A percentile compares a stretch with the other conserved stretches of the same genome.
Evolutionary conservation across 1,284 basidiomycete species (phyloP).

Genomic region (Ceratobasidium sp.): DNA sequence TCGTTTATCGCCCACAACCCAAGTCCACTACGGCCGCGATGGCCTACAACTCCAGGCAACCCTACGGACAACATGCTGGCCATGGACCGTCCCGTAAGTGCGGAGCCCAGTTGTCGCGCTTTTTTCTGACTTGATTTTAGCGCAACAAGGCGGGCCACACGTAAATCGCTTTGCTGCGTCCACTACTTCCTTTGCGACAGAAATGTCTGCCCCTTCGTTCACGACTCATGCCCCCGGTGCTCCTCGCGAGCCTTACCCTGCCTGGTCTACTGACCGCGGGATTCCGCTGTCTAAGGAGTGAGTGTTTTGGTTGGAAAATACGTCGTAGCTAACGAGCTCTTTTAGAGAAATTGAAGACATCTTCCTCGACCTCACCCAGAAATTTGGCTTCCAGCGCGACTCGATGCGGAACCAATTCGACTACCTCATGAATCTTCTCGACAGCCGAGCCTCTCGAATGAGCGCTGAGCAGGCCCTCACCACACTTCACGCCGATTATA

Average conservation of each 20-base stretch:
- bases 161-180: constrained; percentile 40
- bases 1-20: not conserved
- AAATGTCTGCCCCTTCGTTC: constrained; percentile 66
- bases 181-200: constrained; percentile 52
- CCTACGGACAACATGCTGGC: constrained; percentile 38
- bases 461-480: constrained; percentile 93
- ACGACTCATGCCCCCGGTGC: constrained; percentile 63
- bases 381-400: constrained; percentile 97
- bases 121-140: constrained; percentile 26
- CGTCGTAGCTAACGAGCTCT: not conserved
- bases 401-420: constrained; percentile 93
- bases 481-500: constrained; percentile 97
- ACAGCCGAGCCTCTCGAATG: constrained; percentile 96
- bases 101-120: not conserved
- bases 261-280: constrained; percentile 91
- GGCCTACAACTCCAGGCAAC: constrained; percentile 26
- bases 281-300: constrained; percentile 94
- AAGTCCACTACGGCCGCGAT: constrained; percentile 15
- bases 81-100: constrained; percentile 40
- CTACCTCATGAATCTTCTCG: constrained; percentile 96
- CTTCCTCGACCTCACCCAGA: constrained; percentile 96
- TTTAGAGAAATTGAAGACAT: constrained; percentile 92
- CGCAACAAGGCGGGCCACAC: constrained; percentile 17
- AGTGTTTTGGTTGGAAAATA: constrained; percentile 25
- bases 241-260: constrained; percentile 84